A percentile compares a stretch with the other conserved stretches of the same genome.
These are phyloP conservation scores for Firmiana major DNA, from an alignment of 345 rosid species.

Conservation along the genomic window DNA sequence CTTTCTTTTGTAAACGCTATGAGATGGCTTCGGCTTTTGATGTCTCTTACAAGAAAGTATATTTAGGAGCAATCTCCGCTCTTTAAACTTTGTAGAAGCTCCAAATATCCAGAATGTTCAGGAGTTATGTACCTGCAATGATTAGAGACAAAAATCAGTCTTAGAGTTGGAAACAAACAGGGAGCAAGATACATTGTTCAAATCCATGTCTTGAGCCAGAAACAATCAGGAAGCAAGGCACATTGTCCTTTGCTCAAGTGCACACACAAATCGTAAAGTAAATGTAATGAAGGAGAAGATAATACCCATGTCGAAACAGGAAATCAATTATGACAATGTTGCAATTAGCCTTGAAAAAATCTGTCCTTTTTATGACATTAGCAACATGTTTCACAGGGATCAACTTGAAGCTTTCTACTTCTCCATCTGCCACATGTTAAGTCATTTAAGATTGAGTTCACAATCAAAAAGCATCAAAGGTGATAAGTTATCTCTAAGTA, in stretches of 20 bases:
- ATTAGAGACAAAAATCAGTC: not conserved
- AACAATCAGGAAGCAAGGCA: not conserved
- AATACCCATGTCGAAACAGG: slow-evolving; percentile 87
- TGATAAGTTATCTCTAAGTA: not conserved
- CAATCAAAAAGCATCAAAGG: not conserved
- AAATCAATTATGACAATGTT: slow-evolving; percentile 79
- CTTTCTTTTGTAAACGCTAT: not conserved
- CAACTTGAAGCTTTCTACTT: slow-evolving; percentile 85
- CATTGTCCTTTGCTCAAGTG: not conserved
- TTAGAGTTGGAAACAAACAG: no score
- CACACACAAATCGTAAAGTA: not conserved
- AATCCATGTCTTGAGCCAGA: not conserved
- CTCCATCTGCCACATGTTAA: slow-evolving; percentile 64
- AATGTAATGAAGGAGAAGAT: slow-evolving; percentile 13
- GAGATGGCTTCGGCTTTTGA: not conserved
- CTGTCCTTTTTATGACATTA: slow-evolving; percentile 57
- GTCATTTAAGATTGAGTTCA: not conserved
- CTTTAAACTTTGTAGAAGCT: slow-evolving; percentile 53
- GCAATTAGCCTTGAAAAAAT: slow-evolving; percentile 81
- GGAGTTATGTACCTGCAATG: slow-evolving; percentile 65
- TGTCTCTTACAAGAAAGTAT: not conserved
- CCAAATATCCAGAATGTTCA: slow-evolving; percentile 63
- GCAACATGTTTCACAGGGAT: slow-evolving; percentile 60
- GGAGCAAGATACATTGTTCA: not conserved
- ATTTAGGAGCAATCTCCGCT: slow-evolving; percentile 52